These are phyloP conservation scores for Teratosphaeria zuluensis DNA, from an alignment of 2,329 filamentous ascomycete species.

Conservation along the genomic window DNA sequence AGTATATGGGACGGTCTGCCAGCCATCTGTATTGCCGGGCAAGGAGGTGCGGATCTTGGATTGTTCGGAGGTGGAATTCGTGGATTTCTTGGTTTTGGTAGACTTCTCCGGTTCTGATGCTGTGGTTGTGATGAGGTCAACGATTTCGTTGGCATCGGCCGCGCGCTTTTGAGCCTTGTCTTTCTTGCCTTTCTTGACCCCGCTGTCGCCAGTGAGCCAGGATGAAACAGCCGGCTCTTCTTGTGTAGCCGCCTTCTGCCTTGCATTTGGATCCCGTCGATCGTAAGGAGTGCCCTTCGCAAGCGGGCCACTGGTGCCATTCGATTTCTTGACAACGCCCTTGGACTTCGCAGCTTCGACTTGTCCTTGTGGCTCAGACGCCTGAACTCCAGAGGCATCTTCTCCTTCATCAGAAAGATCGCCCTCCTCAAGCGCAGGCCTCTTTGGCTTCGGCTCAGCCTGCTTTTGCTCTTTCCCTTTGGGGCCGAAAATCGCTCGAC, in stretches of 20 bases:
- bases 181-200: slow-evolving; percentile 12
- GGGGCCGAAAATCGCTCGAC: slow-evolving; percentile 62
- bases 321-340: slow-evolving; percentile 18
- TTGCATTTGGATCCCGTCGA: slow-evolving; percentile 5
- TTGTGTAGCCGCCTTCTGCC: background rate
- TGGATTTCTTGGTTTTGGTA: slow-evolving; percentile 1
- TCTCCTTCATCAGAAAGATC: slow-evolving; percentile 39
- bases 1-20: slow-evolving; percentile 32
- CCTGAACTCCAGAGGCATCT: slow-evolving; percentile 12
- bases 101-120: slow-evolving; percentile 1
- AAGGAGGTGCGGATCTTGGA: slow-evolving; percentile 9
- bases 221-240: slow-evolving; percentile 2
- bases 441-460: slow-evolving; percentile 21
- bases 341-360: slow-evolving; percentile 5
- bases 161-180: slow-evolving; percentile 1
- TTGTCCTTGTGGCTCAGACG: slow-evolving; percentile 6
- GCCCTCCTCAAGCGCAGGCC: slow-evolving; percentile 54
- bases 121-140: slow-evolving; percentile 10
- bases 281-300: slow-evolving; percentile 8
- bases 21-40: slow-evolving; percentile 32
- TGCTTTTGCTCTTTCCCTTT: slow-evolving; percentile 22
- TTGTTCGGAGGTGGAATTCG: slow-evolving; percentile 3
- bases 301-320: slow-evolving; percentile 13
- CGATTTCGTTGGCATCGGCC: slow-evolving; percentile 5
- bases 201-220: slow-evolving; percentile 5